Conservation (phyloP, 306 rosid genomes). For the Prunus mongolica region DNA sequence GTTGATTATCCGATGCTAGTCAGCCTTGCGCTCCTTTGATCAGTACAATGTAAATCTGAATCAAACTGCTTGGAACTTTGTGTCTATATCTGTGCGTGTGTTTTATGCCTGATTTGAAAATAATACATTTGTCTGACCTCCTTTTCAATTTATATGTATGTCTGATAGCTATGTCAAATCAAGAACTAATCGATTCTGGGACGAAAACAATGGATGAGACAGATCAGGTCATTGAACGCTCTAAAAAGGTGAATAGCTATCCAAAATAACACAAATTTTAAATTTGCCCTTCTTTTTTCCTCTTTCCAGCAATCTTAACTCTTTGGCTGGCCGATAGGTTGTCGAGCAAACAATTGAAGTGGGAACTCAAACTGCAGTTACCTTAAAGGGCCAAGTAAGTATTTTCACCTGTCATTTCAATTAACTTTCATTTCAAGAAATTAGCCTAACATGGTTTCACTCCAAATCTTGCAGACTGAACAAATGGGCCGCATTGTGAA, state of each 20-base stretch:
- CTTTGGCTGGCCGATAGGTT: conserved; percentile 44
- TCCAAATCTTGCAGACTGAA: conserved; percentile 63
- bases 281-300: conserved; percentile 11
- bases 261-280: background rate
- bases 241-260: conserved; percentile 61
- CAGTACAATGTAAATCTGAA: background rate
- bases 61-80: background rate
- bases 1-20: background rate
- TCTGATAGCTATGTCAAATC: conserved; percentile 87
- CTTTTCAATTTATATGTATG: conserved; percentile 24
- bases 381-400: conserved; percentile 94
- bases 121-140: conserved; percentile 12
- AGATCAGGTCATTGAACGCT: conserved; percentile 89
- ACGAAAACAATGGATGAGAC: conserved; percentile 90
- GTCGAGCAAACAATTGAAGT: conserved; percentile 94
- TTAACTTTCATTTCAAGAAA: background rate
- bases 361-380: conserved; percentile 88
- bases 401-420: conserved; percentile 18
- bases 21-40: background rate
- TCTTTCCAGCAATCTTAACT: conserved; percentile 26
- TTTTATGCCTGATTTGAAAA: background rate
- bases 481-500: conserved; percentile 99
- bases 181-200: conserved; percentile 84
- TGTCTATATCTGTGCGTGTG: background rate
- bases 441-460: conserved; percentile 22